phyloP scores from a whole-genome alignment of 345 rosid genomes.

The Sisymbrium altissimum region DNA sequence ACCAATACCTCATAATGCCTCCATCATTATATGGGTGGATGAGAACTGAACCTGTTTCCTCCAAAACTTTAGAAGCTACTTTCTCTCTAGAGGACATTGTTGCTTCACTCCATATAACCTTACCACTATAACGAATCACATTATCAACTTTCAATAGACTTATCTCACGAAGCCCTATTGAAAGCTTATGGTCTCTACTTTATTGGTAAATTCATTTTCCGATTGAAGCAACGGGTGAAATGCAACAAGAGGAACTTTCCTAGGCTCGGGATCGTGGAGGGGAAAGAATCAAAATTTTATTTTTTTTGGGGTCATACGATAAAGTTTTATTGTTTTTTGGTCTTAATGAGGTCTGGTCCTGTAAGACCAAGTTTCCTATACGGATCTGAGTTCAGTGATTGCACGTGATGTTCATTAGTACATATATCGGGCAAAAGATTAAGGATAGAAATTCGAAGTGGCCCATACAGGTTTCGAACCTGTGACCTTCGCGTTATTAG shows the following conservation, averaged over 20 bases:
- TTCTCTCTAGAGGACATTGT: slow-evolving; percentile 65
- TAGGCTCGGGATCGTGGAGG: slow-evolving; percentile 20
- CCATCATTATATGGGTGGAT: slow-evolving; percentile 78
- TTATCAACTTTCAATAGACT: slow-evolving; percentile 89
- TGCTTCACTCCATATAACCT: slow-evolving; percentile 66
- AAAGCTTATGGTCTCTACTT: slow-evolving; percentile 88
- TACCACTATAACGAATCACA: slow-evolving; percentile 79
- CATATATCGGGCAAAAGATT: too few relatives aligned
- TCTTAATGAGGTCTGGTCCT: too few relatives aligned
- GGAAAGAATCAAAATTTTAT: neutral
- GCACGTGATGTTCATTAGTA: too few relatives aligned
- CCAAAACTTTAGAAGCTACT: slow-evolving; percentile 52
- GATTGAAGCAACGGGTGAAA: neutral
- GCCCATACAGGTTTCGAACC: slow-evolving; percentile 67
- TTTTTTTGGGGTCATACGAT: neutral
- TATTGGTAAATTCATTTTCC: slow-evolving; percentile 10
- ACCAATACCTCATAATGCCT: slow-evolving; percentile 63
- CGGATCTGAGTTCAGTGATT: too few relatives aligned
- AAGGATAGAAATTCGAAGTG: too few relatives aligned
- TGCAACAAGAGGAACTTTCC: slow-evolving; percentile 11
- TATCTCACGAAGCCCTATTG: slow-evolving; percentile 94
- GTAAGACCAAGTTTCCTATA: too few relatives aligned
- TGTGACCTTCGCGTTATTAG: slow-evolving; percentile 92
- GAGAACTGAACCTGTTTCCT: slow-evolving; percentile 80
- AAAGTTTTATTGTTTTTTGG: too few relatives aligned